Evolutionary conservation across 1,139 yeast genomes (phyloP), one percentile per base, ranked within the genome.

Genomic region (Candida dubliniensis): DNA sequence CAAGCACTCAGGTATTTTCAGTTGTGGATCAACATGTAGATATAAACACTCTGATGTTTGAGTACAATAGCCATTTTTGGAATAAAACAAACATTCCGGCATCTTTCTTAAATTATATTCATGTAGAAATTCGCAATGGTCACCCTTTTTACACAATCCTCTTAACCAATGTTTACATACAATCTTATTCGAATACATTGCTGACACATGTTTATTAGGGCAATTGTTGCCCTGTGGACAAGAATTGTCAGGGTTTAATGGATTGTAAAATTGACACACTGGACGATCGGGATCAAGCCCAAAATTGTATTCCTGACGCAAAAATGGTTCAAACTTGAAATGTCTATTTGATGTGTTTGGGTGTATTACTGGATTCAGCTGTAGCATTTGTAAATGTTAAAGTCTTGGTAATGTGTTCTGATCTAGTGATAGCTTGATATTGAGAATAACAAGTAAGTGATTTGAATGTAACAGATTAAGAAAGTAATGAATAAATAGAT

Each of bases 161-260:
- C 98, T 79, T 40, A 95, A 79, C 99, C 99, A 93, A 71, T 93
- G 98, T 74, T 95, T 93, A 63, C 99, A 93, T 13, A 93, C 99
- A 44, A 74, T 72, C 68, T 90, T 91, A 64, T 90, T 89, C 53
- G 80, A 79, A 64, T 84, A 89, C 66, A 84, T 82, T 34, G 95
- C 82, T 18, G 88, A 76, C 1, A 89, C 89, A 67, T 93, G 98
- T 59, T 90, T 87, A 65, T 88, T 84, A 25, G 95, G 95, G 61
- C 99, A 93, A 44, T 78, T 76, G 34, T 76, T 74, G 5, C 97
- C 97, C 48, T 84, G 74, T 3, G 97, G 97, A 63, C 99, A 93
- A 31, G 84, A 80, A 33, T 82, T 83, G 38, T 50, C 51, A 1
- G 87, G 81, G 23, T 63, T 64, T 42, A 79, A 82, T 30, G 80